phyloP scores from a whole-genome alignment of 352 stramenopile species.

The Pythium angustatum region DNA sequence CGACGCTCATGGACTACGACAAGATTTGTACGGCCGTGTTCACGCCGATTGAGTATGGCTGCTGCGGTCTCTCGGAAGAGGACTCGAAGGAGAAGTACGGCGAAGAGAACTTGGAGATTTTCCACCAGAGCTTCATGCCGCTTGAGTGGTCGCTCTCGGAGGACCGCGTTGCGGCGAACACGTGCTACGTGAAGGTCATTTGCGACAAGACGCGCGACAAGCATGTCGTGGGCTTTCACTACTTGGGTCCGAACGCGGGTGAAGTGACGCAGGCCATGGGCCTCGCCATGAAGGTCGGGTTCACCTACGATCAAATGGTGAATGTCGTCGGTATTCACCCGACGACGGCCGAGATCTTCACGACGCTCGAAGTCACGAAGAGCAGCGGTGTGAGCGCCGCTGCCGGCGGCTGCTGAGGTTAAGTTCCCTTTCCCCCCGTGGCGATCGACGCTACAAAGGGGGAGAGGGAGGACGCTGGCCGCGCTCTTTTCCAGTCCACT shows the following conservation, averaged over 20 bases:
- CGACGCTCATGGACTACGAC: conserved; percentile 91
- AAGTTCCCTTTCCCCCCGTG: conserved; percentile 44
- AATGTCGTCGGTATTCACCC: conserved; percentile 96
- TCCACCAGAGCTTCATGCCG: conserved; percentile 95
- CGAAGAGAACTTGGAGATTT: conserved; percentile 93
- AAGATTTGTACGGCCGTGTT: conserved; percentile 94
- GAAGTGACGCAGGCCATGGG: conserved; percentile 95
- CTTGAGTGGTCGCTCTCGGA: conserved; percentile 93
- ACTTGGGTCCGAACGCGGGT: conserved; percentile 97
- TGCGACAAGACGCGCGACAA: conserved; percentile 87
- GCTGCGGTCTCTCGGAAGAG: conserved; percentile 96
- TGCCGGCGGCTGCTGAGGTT: conserved; percentile 96
- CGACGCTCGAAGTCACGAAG: conserved; percentile 94
- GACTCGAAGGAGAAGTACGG: conserved; percentile 89
- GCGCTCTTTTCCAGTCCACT: neutral
- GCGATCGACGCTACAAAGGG: neutral
- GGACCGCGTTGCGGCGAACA: conserved; percentile 55
- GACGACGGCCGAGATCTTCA: conserved; percentile 95
- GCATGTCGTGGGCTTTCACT: conserved; percentile 97
- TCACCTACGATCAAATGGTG: conserved; percentile 93
- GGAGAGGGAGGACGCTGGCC: conserved; percentile 27
- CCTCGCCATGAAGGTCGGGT: conserved; percentile 93
- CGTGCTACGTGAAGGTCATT: conserved; percentile 96
- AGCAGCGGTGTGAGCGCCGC: conserved; percentile 91
- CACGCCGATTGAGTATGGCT: conserved; percentile 97